Percentiles rank a stretch among this genome's conserved stretches.
Conservation (phyloP, 2,329 filamentous ascomycete species). For the Ophiostoma populinum region DNA sequence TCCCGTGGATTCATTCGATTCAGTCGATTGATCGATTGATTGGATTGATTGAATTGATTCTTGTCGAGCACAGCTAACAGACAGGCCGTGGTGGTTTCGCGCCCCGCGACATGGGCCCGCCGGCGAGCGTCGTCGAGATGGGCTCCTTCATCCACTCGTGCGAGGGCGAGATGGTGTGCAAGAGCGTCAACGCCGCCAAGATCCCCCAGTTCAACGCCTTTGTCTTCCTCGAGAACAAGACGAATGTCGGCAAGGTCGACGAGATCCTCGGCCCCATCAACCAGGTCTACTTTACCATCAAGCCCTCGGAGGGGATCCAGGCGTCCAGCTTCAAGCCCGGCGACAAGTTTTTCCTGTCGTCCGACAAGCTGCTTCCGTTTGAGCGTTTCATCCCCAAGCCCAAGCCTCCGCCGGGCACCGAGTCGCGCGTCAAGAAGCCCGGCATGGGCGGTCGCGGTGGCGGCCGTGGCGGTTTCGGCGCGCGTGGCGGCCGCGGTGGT, state of each 20-base stretch:
- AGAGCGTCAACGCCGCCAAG: conserved; percentile 73
- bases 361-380: conserved; percentile 84
- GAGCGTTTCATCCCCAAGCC: conserved; percentile 96
- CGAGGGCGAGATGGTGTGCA: conserved; percentile 96
- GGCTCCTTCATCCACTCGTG: conserved; percentile 85
- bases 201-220: conserved; percentile 98
- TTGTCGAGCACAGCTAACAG: conserved; percentile 4
- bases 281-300: conserved; percentile 96
- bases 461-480: conserved; percentile 4
- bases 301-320: conserved; percentile 91
- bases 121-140: conserved; percentile 59
- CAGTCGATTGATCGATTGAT: not conserved
- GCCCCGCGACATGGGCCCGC: conserved; percentile 41
- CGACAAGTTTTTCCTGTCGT: conserved; percentile 92
- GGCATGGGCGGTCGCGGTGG: conserved; percentile 17
- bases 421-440: conserved; percentile 44
- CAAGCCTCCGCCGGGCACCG: conserved; percentile 51
- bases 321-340: conserved; percentile 86
- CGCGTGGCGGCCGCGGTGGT: not conserved
- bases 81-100: conserved; percentile 41
- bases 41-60: not conserved
- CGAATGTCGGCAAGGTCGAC: conserved; percentile 90
- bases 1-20: not conserved
- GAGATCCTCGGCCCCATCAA: conserved; percentile 96
- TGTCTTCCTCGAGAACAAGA: conserved; percentile 97